Conservation (phyloP, 2,329 filamentous ascomycete genomes). For the Epichloe uncinata region DNA sequence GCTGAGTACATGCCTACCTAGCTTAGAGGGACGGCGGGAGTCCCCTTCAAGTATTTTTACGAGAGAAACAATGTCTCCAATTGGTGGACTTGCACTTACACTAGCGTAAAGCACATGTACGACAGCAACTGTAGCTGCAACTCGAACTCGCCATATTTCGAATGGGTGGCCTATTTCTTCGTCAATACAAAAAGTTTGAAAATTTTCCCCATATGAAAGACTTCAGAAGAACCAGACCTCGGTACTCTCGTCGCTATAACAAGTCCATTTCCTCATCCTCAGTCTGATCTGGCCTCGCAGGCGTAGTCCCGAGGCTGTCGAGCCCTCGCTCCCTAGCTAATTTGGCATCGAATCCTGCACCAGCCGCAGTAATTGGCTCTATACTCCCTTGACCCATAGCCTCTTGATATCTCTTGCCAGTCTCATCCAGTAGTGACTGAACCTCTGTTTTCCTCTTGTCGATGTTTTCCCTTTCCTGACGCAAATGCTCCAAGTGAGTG, state of each 20-base stretch:
- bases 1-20: too few species aligned
- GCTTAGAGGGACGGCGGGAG: too few species aligned
- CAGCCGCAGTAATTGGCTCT: constrained; percentile 1
- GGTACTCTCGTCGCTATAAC: constrained; percentile 1
- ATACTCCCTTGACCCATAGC: constrained; percentile 22
- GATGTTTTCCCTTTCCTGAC: constrained; percentile 56
- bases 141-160: too few species aligned
- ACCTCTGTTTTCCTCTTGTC: constrained; percentile 61
- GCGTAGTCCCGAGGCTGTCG: constrained; percentile 23
- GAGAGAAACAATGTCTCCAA: too few species aligned
- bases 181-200: too few species aligned
- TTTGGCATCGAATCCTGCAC: constrained; percentile 5
- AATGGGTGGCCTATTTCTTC: too few species aligned
- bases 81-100: too few species aligned
- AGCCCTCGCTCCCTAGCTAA: constrained; percentile 20
- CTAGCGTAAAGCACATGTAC: too few species aligned
- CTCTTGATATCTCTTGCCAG: constrained; percentile 50
- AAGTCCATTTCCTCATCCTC: constrained; percentile 10
- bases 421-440: constrained; percentile 67
- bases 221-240: background rate
- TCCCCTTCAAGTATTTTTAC: too few species aligned
- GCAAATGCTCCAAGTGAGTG: constrained; percentile 50
- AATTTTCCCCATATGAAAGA: too few species aligned
- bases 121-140: too few species aligned
- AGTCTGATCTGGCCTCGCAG: constrained; percentile 12